phyloP scores from a whole-genome alignment of 768 basidiomycete genomes.

The Pholiota microspora region DNA sequence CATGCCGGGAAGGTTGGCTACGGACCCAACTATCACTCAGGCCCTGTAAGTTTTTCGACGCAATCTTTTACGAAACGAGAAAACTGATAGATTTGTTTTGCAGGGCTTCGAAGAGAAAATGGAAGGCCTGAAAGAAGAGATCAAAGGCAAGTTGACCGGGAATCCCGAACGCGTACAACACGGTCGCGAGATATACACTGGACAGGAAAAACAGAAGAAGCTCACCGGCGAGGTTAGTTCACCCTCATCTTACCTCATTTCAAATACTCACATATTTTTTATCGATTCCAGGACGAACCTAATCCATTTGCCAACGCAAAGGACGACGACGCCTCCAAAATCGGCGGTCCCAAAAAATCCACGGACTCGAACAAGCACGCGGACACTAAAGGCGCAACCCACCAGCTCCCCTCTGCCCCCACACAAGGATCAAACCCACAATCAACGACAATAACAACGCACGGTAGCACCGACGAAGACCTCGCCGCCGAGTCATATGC shows the following conservation, averaged over 20 bases:
- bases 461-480: neutral
- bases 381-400: neutral
- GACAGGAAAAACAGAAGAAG: constrained; percentile 24
- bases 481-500: neutral
- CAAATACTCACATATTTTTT: neutral
- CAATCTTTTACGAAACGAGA: neutral
- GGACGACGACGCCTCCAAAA: constrained; percentile 10
- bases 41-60: constrained; percentile 32
- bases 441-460: neutral
- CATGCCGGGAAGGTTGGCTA: constrained; percentile 45
- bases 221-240: constrained; percentile 22
- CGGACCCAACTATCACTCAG: constrained; percentile 37
- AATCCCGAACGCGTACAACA: constrained; percentile 25
- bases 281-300: constrained; percentile 17
- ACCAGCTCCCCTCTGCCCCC: neutral
- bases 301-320: constrained; percentile 21
- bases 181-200: constrained; percentile 22
- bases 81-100: neutral
- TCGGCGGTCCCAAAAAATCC: neutral
- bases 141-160: constrained; percentile 25
- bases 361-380: neutral
- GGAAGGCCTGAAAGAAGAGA: constrained; percentile 23
- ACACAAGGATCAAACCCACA: neutral
- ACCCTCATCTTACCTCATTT: neutral
- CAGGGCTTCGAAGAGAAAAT: constrained; percentile 27